These are phyloP conservation scores for Naumovozyma castellii DNA, from an alignment of 805 yeast genomes.

Conservation along the genomic window DNA sequence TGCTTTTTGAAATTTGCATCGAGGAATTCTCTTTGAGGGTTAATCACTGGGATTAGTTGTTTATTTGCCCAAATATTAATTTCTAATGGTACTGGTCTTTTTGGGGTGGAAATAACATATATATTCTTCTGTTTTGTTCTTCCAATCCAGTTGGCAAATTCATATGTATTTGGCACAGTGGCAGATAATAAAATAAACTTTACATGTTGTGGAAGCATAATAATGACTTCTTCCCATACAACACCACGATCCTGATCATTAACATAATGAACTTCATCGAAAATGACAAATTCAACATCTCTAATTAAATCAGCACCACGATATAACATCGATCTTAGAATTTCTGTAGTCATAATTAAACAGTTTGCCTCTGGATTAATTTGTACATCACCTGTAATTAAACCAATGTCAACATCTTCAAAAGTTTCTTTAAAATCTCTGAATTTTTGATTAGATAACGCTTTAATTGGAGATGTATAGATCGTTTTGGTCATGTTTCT, in stretches of 20 bases:
- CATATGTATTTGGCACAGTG: slow-evolving; percentile 96
- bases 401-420: slow-evolving; percentile 78
- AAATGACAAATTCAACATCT: slow-evolving; percentile 94
- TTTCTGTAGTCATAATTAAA: slow-evolving; percentile 95
- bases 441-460: slow-evolving; percentile 81
- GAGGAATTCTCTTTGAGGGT: slow-evolving; percentile 59
- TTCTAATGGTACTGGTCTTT: slow-evolving; percentile 93
- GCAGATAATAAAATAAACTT: slow-evolving; percentile 87
- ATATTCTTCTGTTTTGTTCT: slow-evolving; percentile 93
- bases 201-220: slow-evolving; percentile 94
- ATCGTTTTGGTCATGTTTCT: slow-evolving; percentile 95
- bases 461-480: slow-evolving; percentile 92
- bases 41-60: slow-evolving; percentile 62
- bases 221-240: slow-evolving; percentile 98
- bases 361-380: slow-evolving; percentile 95
- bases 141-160: slow-evolving; percentile 98
- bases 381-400: slow-evolving; percentile 96
- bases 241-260: slow-evolving; percentile 97
- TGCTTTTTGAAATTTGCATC: slow-evolving; percentile 57
- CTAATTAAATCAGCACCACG: slow-evolving; percentile 93
- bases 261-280: slow-evolving; percentile 96
- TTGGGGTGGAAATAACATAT: slow-evolving; percentile 90
- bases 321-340: slow-evolving; percentile 87
- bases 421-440: slow-evolving; percentile 77
- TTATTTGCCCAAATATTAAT: slow-evolving; percentile 78